Percentiles rank a stretch among this genome's conserved stretches.
These are phyloP conservation scores for Lachancea dasiensis DNA, from an alignment of 805 yeast species.

Conservation along the genomic window DNA sequence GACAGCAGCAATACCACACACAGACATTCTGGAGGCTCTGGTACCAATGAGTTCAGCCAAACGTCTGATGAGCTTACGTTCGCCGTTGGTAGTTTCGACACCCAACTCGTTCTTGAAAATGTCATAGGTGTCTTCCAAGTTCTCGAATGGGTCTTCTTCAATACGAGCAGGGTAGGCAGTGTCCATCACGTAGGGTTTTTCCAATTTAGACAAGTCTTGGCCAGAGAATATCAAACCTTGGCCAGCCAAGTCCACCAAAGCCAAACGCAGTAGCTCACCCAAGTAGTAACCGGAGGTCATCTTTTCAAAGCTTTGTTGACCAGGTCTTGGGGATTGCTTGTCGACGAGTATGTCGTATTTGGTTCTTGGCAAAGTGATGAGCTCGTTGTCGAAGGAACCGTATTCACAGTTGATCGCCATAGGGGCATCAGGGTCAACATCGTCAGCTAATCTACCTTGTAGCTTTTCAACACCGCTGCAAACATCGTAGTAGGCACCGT, in stretches of 20 bases:
- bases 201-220: constrained; percentile 62
- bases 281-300: constrained; percentile 96
- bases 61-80: constrained; percentile 76
- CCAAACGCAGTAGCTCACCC: constrained; percentile 84
- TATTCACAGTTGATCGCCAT: constrained; percentile 99
- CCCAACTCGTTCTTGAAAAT: constrained; percentile 55
- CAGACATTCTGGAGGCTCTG: constrained; percentile 86
- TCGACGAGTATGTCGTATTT: constrained; percentile 80
- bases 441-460: constrained; percentile 59
- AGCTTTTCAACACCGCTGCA: constrained; percentile 73
- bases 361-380: constrained; percentile 76
- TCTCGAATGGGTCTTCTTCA: constrained; percentile 86
- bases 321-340: constrained; percentile 86
- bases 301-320: constrained; percentile 93
- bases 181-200: constrained; percentile 68
- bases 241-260: constrained; percentile 63
- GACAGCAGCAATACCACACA: constrained; percentile 94
- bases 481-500: constrained; percentile 89
- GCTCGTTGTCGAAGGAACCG: constrained; percentile 96
- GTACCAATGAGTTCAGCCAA: constrained; percentile 84
- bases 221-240: constrained; percentile 60
- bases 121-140: constrained; percentile 66
- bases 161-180: constrained; percentile 82
- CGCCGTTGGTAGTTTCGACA: constrained; percentile 63
- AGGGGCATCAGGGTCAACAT: constrained; percentile 55